Base-by-base conservation (phyloP, 352 stramenopile genomes). In the Globisporangium heterothallicum region DNA sequence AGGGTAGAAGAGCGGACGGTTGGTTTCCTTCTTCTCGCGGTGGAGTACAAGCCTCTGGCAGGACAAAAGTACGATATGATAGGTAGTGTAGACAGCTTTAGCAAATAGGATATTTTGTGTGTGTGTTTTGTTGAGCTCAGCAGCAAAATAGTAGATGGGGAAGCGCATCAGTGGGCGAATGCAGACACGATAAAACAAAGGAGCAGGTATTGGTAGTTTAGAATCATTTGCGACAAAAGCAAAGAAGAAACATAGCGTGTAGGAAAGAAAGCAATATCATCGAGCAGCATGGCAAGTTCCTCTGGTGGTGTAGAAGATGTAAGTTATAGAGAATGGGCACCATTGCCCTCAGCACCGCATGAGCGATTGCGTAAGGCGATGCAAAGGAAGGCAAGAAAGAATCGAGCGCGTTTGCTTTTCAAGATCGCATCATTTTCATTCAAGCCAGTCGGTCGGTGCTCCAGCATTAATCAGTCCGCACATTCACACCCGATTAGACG, bases 51-150 rank as follows among this genome's bases (percentile, higher is more conserved):
- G 22, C 47, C 22, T 53, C 48, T 45, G 48, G 47, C 12, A 30
- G 35, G 47, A 44, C 34, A 42, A 8, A 44, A 55, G 50, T 57
- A 57, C 50, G 50, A 57, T 57, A 57, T 57, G 50, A 57, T 57
- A 54, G 47, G 47, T 53, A 57, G 50, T 56, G 50, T 57, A 57
- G 50, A 49, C 12, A 56, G 49, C 50, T 49, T 49, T 57, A 57
- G 50, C 42, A 49, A 47, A 49, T 57, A 57, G 38, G 38, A 57
- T 47, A 30, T 56, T 56, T 56, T 56, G 36, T 56, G 40, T 46
- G 50, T 49, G 36, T 56, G 50, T 48, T 42, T 54, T 36, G 22
- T 7, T 43, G 42, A 22, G 25, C 42, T 36, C 47, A 42, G 47
- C 38, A 54, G 47, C 45, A 38, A 54, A 30, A 12, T 36, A 54